Evolutionary conservation across 2,329 filamentous ascomycete genomes (phyloP).

Genomic region (Trichoderma sp.): DNA sequence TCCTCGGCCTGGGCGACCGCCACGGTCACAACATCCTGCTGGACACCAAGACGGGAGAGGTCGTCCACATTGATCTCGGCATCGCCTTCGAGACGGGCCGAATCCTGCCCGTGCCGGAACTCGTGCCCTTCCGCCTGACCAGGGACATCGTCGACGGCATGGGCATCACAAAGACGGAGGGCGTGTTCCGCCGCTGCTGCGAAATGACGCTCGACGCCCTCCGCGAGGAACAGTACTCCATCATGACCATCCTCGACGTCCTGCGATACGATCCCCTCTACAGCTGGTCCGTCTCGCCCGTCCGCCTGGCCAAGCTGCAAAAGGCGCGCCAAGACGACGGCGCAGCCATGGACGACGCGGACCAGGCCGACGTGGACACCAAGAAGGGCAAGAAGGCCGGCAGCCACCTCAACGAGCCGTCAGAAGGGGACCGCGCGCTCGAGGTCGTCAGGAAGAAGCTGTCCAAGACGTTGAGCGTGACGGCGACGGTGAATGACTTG

Average conservation of each 20-base stretch:
- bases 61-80: constrained; percentile 94
- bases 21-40: constrained; percentile 97
- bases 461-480: constrained; percentile 88
- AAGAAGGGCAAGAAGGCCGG: constrained; percentile 43
- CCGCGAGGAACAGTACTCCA: constrained; percentile 91
- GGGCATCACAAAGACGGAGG: constrained; percentile 92
- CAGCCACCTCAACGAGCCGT: constrained; percentile 56
- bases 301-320: constrained; percentile 65
- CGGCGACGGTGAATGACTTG: constrained; percentile 92
- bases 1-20: constrained; percentile 88
- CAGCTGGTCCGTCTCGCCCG: constrained; percentile 85
- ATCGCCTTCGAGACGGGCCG: constrained; percentile 97
- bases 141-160: constrained; percentile 96
- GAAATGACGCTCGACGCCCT: constrained; percentile 96
- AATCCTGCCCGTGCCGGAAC: constrained; percentile 90
- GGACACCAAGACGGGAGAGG: constrained; percentile 86
- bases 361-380: constrained; percentile 46
- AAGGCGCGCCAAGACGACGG: constrained; percentile 59
- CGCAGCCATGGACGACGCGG: constrained; percentile 40
- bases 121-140: constrained; percentile 93
- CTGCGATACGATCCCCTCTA: constrained; percentile 97
- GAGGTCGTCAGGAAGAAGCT: constrained; percentile 96
- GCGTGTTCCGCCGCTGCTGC: constrained; percentile 95
- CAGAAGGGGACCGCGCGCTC: constrained; percentile 86
- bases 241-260: constrained; percentile 98